Percentiles rank a stretch among this genome's conserved stretches.
phyloP scores from a whole-genome alignment of 2,329 filamentous ascomycete species.

The Talaromyces sp. region DNA sequence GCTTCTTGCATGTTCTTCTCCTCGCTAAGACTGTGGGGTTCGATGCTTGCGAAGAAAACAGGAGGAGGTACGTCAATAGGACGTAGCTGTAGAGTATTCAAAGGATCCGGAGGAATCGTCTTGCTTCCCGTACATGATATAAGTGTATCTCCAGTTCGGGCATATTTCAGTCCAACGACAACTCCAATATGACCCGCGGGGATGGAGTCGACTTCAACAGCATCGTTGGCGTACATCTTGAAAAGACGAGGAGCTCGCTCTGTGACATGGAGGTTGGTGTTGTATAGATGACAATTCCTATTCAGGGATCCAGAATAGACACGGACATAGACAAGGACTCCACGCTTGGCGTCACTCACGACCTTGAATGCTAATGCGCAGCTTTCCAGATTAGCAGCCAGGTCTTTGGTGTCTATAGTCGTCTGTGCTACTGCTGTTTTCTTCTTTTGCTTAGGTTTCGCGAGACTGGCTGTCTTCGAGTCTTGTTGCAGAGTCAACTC shows the following conservation, averaged over 20 bases:
- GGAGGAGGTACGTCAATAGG: slow-evolving; percentile 87
- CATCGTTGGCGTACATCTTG: slow-evolving; percentile 84
- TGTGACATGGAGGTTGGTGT: slow-evolving; percentile 73
- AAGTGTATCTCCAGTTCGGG: slow-evolving; percentile 90
- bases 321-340: slow-evolving; percentile 83
- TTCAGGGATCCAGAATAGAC: slow-evolving; percentile 81
- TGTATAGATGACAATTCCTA: slow-evolving; percentile 72
- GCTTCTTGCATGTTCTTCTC: slow-evolving; percentile 74
- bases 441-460: slow-evolving; percentile 42
- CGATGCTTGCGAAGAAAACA: slow-evolving; percentile 93
- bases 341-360: slow-evolving; percentile 77
- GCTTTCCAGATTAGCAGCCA: slow-evolving; percentile 59
- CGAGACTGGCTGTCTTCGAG: slow-evolving; percentile 25
- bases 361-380: slow-evolving; percentile 85
- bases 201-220: slow-evolving; percentile 76
- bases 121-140: slow-evolving; percentile 65
- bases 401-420: slow-evolving; percentile 41
- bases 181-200: slow-evolving; percentile 88
- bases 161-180: slow-evolving; percentile 79
- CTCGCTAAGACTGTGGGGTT: slow-evolving; percentile 70
- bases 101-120: slow-evolving; percentile 59
- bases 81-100: slow-evolving; percentile 73
- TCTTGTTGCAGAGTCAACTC: slow-evolving; percentile 37
- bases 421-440: slow-evolving; percentile 35
- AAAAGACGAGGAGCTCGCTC: slow-evolving; percentile 77